phyloP scores from a whole-genome alignment of 2,329 filamentous ascomycete genomes.

The Colletotrichum sublineola region DNA sequence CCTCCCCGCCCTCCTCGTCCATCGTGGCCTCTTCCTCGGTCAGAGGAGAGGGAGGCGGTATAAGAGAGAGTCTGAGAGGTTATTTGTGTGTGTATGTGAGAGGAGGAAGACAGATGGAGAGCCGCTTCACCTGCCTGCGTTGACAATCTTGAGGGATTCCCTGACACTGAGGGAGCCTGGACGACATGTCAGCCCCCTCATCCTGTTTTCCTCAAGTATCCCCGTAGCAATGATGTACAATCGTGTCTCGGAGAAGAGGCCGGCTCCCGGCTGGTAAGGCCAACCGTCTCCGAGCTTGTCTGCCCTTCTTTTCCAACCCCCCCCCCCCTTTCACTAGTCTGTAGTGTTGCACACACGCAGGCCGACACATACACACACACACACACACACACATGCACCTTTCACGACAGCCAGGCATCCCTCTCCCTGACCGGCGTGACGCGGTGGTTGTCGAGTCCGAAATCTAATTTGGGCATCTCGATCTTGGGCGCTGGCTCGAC shows the following conservation, averaged over 20 bases:
- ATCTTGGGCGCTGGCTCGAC: constrained; percentile 71
- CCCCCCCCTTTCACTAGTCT: neutral
- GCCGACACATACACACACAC: neutral
- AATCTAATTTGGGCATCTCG: constrained; percentile 70
- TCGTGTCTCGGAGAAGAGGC: neutral
- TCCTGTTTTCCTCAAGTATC: constrained; percentile 19
- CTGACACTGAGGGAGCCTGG: constrained; percentile 13
- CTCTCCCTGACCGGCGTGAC: constrained; percentile 47
- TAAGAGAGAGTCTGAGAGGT: neutral
- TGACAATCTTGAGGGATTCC: constrained; percentile 20
- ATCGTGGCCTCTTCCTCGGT: neutral
- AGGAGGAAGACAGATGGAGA: neutral
- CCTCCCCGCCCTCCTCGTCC: neutral
- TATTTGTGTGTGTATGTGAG: neutral
- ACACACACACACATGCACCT: neutral
- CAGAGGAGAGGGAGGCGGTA: no score
- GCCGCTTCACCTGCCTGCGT: constrained; percentile 5
- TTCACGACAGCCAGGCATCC: constrained; percentile 43
- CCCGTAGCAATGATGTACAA: constrained; percentile 32
- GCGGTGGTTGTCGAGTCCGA: constrained; percentile 53
- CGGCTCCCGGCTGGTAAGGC: neutral
- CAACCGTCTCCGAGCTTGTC: neutral
- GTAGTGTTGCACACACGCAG: neutral
- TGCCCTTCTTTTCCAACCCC: neutral
- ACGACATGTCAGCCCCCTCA: constrained; percentile 1